Base-by-base conservation (phyloP, 352 stramenopile species). In the Phytopythium mirpurense region DNA sequence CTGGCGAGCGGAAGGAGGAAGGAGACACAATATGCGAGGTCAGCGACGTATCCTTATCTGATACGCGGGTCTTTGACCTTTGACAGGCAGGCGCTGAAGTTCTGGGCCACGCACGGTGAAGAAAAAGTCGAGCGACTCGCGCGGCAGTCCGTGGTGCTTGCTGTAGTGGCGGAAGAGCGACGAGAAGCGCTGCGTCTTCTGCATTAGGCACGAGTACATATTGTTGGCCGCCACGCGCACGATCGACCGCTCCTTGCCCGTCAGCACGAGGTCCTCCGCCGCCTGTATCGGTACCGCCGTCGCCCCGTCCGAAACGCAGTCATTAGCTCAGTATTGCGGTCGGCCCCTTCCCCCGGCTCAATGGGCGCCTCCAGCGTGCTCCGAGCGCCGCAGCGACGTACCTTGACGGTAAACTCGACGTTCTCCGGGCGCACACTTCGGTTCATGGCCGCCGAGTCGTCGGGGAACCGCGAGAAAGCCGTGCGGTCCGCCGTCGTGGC, bases 121-220 rank as follows among this genome's bases (percentile, higher is more conserved):
- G 74, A 98, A 98, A 60, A 98, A 99, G 62, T 98, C 96, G 34
- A 99, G 76, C 56, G 96, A 92, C 54, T 99, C 95, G 61, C 98
- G 97, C 10, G 94, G 79, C 38, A 99, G 62, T 5, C 96, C 96
- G 71, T 99, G 96, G 74, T 99, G 97, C 70, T 99, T 99, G 66
- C 94, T 98, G 71, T 99, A 99, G 74, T 99, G 96, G 45, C 95
- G 94, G 62, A 99, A 98, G 19, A 98, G 84, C 51, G 86, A 98
- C 27, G 92, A 98, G 68, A 99, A 99, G 19, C 94, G 88, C 76
- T 99, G 96, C 19, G 95, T 98, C 71, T 98, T 98, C 49, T 98
- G 87, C 96, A 99, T 99, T 46, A 98, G 74, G 61, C 96, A 99
- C 64, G 83, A 91, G 67, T 92, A 92, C 79, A 91, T 90, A 60